Base-by-base conservation (phyloP, 2,329 filamentous ascomycete genomes). In the Fusarium citri region DNA sequence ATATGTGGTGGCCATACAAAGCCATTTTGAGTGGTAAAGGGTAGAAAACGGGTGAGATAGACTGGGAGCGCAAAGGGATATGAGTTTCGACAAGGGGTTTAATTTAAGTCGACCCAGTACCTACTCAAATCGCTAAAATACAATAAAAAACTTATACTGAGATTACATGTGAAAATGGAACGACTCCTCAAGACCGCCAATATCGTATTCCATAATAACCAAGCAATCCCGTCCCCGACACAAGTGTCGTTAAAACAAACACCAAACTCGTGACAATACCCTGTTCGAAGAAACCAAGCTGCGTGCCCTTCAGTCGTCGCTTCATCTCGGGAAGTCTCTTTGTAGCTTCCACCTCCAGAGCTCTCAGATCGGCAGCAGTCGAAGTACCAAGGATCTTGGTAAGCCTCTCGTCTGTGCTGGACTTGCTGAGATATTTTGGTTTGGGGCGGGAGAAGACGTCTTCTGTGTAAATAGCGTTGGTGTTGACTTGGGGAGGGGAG, bases 201-300 rank as follows among this genome's bases (percentile, higher is more conserved):
- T 69, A 62, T 0, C 45, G 46, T 15, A 57, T 59, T 5, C 48
- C 64, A 40, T 71, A 71, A 1, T 71, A 71, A 1, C 68, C 55
- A 14, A 68, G 43, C 4, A 71, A 9, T 0, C 68, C 53, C 0
- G 68, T 68, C 12, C 68, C 55, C 0, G 68, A 68, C 1, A 68
- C 51, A 8, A 68, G 49, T 0, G 68, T 71, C 1, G 68, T 66
- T 20, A 71, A 25, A 0, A 64, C 30, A 9, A 71, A 48, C 0
- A 61, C 53, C 14, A 71, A 18, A 23, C 68, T 67, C 0, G 68
- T 71, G 9, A 71, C 59, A 6, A 71, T 71, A 10, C 68, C 68
- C 15, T 71, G 68, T 3, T 71, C 57, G 9, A 71, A 71, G 22
- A 71, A 71, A 0, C 68, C 68, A 23, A 71, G 66, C 0, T 46